Conservation (phyloP, 176 grass and related monocot genomes). For the Avena eriantha region DNA sequence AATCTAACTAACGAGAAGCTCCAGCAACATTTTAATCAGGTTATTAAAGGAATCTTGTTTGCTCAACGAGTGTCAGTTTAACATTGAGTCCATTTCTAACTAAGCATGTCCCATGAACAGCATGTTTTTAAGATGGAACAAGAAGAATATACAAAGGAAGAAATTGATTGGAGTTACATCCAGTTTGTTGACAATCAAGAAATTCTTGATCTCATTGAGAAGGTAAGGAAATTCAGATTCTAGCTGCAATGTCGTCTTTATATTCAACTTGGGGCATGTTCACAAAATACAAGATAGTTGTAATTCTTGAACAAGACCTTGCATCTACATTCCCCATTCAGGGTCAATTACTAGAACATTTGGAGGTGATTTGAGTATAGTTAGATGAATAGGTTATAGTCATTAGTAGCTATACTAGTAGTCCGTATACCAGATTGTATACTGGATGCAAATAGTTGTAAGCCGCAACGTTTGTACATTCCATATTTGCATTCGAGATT, state of each 20-base stretch:
- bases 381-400: neutral
- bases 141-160: constrained; percentile 98
- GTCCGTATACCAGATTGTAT: neutral
- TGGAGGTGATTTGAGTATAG: neutral
- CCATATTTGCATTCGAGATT: neutral
- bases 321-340: constrained; percentile 4
- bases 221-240: constrained; percentile 56
- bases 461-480: neutral
- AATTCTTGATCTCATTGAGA: constrained; percentile 98
- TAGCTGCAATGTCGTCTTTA: neutral
- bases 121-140: constrained; percentile 99
- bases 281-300: neutral
- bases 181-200: constrained; percentile 96
- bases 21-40: constrained; percentile 99
- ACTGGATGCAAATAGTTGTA: constrained; percentile 14
- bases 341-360: constrained; percentile 12
- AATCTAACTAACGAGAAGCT: constrained; percentile 99
- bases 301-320: neutral
- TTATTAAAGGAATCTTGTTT: constrained; percentile 34
- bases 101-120: constrained; percentile 56
- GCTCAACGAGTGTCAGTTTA: constrained; percentile 6
- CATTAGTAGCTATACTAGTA: neutral
- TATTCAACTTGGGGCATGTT: neutral
- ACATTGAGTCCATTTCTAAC: constrained; percentile 26
- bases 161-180: constrained; percentile 99